Evolutionary conservation across 768 basidiomycete genomes (phyloP), one percentile per base, ranked within the genome.

Genomic region (Leccinum variicolor): DNA sequence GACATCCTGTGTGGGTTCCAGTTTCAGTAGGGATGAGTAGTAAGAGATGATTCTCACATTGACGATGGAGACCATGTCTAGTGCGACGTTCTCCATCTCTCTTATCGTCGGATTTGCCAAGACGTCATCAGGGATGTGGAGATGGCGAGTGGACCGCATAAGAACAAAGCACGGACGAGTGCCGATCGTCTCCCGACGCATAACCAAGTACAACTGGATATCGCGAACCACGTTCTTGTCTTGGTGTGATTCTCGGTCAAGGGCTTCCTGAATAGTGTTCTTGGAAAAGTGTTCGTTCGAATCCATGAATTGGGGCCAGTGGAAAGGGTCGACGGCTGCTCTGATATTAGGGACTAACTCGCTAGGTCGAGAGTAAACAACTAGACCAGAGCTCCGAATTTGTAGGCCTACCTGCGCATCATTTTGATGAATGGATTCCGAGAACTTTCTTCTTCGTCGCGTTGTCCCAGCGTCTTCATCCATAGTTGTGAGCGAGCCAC

Each of bases 171-270:
- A 68, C 4, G 69, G 69, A 26, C 65, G 66, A 33, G 67, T 67
- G 31, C 69, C 69, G 49, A 70, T 65, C 19, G 69, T 55, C 54
- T 70, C 63, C 28, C 69, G 67, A 33, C 69, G 69, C 57, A 58
- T 67, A 47, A 70, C 34, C 67, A 65, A 67, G 52, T 70, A 70
- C 11, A 62, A 59, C 36, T 68, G 67, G 25, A 70, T 64, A 36
- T 63, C 50, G 45, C 61, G 61, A 34, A 62, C 19, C 10, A 26
- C 48, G 15, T 52, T 43, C 29, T 60, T 54, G 4, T 66, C 53
- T 21, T 36, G 58, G 21, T 62, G 64, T 9, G 57, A 31, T 50
- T 71, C 70, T 28, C 68, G 66, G n/a, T 68, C 68, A 11, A 64
- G 55, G n/a, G 66, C 66, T 52, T 71, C 68, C 53, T 61, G 65